phyloP scores from a whole-genome alignment of 768 basidiomycete species.

The Macrolepiota fuliginosa region DNA sequence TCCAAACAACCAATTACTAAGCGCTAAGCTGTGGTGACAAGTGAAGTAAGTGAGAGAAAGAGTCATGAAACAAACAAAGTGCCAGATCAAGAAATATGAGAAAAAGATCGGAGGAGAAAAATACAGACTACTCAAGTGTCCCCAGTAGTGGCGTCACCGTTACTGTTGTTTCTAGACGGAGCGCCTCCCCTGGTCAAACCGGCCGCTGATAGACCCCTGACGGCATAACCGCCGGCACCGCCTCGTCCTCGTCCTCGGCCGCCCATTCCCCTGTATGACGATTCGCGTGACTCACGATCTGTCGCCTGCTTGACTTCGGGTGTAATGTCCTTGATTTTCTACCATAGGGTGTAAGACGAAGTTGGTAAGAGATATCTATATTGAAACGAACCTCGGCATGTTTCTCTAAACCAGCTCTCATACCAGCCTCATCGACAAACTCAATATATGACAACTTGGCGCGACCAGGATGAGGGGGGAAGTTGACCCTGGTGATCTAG shows the following conservation, averaged over 20 bases:
- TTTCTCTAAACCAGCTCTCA: slow-evolving; percentile 76
- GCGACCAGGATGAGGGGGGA: slow-evolving; percentile 52
- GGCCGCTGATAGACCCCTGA: slow-evolving; percentile 65
- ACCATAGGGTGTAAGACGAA: slow-evolving; percentile 10
- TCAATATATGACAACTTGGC: slow-evolving; percentile 80
- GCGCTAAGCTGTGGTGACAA: not conserved
- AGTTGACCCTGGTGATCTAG: slow-evolving; percentile 68
- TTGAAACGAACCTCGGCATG: slow-evolving; percentile 59
- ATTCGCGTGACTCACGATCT: slow-evolving; percentile 46
- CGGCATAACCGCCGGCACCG: slow-evolving; percentile 58
- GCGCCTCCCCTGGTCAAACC: slow-evolving; percentile 50
- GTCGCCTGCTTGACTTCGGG: slow-evolving; percentile 74
- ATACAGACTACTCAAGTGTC: slow-evolving; percentile 3
- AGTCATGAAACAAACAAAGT: slow-evolving; percentile 1
- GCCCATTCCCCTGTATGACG: slow-evolving; percentile 27
- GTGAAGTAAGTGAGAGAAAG: not conserved
- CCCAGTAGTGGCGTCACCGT: slow-evolving; percentile 1
- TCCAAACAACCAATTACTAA: slow-evolving; percentile 6
- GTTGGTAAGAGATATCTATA: not conserved
- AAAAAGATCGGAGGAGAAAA: not conserved
- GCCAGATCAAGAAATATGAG: not conserved
- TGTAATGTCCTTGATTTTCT: slow-evolving; percentile 68
- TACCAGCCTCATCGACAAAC: slow-evolving; percentile 83
- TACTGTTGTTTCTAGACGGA: not conserved
- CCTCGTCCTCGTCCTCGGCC: slow-evolving; percentile 40